phyloP scores from a whole-genome alignment of 305 asterid genomes.

The Fraxinus albicans region DNA sequence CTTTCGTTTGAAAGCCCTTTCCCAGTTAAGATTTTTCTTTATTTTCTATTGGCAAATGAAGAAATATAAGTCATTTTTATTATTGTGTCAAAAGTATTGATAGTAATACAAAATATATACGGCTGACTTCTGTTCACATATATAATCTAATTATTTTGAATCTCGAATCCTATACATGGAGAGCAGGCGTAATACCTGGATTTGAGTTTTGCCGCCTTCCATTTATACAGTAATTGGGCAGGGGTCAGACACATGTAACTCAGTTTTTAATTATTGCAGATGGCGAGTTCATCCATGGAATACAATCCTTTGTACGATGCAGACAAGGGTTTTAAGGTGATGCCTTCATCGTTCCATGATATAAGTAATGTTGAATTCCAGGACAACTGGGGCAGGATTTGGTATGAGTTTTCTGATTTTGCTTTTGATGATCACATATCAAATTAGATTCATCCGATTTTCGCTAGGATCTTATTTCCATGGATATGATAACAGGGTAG shows the following conservation, averaged over 20 bases:
- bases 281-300: conserved; percentile 74
- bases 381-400: conserved; percentile 90
- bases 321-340: conserved; percentile 73
- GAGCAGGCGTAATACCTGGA: neutral
- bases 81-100: neutral
- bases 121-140: neutral
- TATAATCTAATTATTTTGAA: neutral
- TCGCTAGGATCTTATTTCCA: neutral
- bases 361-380: conserved; percentile 87
- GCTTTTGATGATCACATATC: neutral
- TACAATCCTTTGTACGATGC: conserved; percentile 79
- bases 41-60: neutral
- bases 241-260: neutral
- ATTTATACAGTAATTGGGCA: neutral
- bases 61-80: neutral
- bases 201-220: neutral
- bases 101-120: neutral
- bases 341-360: conserved; percentile 91
- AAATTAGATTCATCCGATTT: neutral
- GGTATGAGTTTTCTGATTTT: conserved; percentile 43
- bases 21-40: neutral
- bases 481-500: conserved; percentile 61
- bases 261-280: conserved; percentile 40
- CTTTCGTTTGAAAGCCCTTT: neutral
- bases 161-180: neutral